Conservation (phyloP, 1,284 basidiomycete genomes). For the Rhizopogon hawkerae region DNA sequence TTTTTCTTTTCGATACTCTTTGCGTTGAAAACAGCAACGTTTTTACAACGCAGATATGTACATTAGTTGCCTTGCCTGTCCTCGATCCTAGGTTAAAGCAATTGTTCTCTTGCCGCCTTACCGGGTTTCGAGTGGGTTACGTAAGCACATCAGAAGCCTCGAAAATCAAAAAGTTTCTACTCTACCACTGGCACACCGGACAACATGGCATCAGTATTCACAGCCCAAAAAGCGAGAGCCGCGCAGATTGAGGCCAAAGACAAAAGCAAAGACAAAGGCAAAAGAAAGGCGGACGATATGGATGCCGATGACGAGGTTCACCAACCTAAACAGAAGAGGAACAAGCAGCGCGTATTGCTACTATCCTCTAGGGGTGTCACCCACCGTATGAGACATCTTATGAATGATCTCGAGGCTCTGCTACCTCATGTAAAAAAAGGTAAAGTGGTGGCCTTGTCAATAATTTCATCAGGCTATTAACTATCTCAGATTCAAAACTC, state of each 20-base stretch:
- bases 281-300: conserved; percentile 59
- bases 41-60: conserved; percentile 1
- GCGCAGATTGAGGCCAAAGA: conserved; percentile 38
- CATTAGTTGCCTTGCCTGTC: background rate
- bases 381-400: conserved; percentile 94
- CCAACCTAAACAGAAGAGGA: conserved; percentile 53
- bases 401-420: conserved; percentile 88
- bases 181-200: background rate
- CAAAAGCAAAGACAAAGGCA: conserved; percentile 45
- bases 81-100: background rate
- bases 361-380: conserved; percentile 93
- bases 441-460: conserved; percentile 27
- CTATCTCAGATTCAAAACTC: conserved; percentile 77
- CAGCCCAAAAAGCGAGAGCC: conserved; percentile 53
- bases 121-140: background rate
- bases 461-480: background rate
- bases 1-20: conserved; percentile 1
- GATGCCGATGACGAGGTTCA: conserved; percentile 33
- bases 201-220: conserved; percentile 60
- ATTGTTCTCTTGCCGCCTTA: background rate
- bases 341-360: conserved; percentile 84
- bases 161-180: background rate
- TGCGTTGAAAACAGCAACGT: background rate
- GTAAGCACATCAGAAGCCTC: background rate
- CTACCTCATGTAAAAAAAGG: conserved; percentile 97